Base-by-base conservation (phyloP, 768 basidiomycete species). In the Russula brevipes region DNA sequence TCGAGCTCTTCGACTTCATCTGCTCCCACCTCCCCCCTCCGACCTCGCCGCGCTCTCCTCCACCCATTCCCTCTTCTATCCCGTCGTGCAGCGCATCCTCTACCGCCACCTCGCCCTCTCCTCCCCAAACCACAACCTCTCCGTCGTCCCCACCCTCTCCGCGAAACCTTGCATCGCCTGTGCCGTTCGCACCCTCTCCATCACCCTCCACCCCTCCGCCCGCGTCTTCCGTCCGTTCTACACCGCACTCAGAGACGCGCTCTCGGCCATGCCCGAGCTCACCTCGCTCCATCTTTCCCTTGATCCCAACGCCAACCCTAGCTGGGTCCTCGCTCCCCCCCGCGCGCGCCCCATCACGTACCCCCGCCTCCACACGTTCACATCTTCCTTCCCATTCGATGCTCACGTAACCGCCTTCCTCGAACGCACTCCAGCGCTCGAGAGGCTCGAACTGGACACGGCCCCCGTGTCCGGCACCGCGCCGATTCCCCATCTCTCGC, bases 371-470 rank as follows among this genome's bases (percentile, higher is more conserved):
- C 73, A 74, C 24, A 79, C 77, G 55, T 83, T 90, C 70, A 75
- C 82, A 3, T 85, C 76, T 68, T 82, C 87, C 14, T 85, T 89
- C 69, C 72, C 82, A 59, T 74, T 88, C 64, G 87, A 89, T 73
- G 51, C 73, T 44, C 73, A 84, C 72, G 78, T 89, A 72, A 77
- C 78, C 62, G 70, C 73, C 47, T 90, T 91, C 75, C 82, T 91
- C 60, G 70, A 72, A 60, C 81, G 77, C 54, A 78, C 85, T 0
- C 79, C 83, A 11, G 73, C 77, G 5, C 79, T 91, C 62, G 69
- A 78, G 54, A 78, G 84, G 63, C 80, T 91, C 53, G 82, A 86
- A 71, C 73, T 88, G 62, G 80, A 78, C 74, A 65, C 70, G 65
- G 52, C 72, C 69, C 59, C 69, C 68, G 36, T 64, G 57, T 60